Evolutionary conservation across 2,329 filamentous ascomycete genomes (phyloP).

Genomic region (Alternaria metachromatica): DNA sequence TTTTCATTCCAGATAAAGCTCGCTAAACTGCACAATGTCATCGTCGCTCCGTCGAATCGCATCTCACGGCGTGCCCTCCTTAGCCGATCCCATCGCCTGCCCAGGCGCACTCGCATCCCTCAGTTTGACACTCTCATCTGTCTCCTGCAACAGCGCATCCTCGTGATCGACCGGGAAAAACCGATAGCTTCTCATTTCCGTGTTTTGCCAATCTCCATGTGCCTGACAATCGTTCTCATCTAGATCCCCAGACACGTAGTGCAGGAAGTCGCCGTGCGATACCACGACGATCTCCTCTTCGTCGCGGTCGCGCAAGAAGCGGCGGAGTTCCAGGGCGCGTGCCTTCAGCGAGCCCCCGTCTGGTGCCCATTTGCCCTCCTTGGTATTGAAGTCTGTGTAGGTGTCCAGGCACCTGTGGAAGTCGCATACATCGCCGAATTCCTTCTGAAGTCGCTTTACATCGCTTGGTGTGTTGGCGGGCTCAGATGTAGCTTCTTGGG

Average conservation of each 20-base stretch:
- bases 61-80: not conserved
- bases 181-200: slow-evolving; percentile 7
- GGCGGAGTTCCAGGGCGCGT: slow-evolving; percentile 7
- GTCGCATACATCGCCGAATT: slow-evolving; percentile 3
- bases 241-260: slow-evolving; percentile 78
- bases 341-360: not conserved
- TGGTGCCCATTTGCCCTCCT: slow-evolving; percentile 6
- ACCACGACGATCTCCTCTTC: slow-evolving; percentile 61
- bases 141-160: slow-evolving; percentile 11
- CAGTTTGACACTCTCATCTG: slow-evolving; percentile 9
- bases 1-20: not conserved
- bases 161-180: slow-evolving; percentile 3
- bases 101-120: slow-evolving; percentile 7
- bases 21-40: not conserved
- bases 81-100: not conserved
- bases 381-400: slow-evolving; percentile 6
- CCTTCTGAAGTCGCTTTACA: not conserved
- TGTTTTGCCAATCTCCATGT: slow-evolving; percentile 2
- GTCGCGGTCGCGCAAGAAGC: slow-evolving; percentile 6
- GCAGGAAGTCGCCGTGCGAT: slow-evolving; percentile 80
- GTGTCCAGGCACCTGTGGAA: slow-evolving; percentile 6
- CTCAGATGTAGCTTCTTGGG: slow-evolving; percentile 12
- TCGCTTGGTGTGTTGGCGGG: slow-evolving; percentile 16
- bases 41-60: not conserved
- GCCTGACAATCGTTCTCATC: not conserved